phyloP scores from a whole-genome alignment of 2,329 filamentous ascomycete genomes.

The Pseudogymnoascus destructans region DNA sequence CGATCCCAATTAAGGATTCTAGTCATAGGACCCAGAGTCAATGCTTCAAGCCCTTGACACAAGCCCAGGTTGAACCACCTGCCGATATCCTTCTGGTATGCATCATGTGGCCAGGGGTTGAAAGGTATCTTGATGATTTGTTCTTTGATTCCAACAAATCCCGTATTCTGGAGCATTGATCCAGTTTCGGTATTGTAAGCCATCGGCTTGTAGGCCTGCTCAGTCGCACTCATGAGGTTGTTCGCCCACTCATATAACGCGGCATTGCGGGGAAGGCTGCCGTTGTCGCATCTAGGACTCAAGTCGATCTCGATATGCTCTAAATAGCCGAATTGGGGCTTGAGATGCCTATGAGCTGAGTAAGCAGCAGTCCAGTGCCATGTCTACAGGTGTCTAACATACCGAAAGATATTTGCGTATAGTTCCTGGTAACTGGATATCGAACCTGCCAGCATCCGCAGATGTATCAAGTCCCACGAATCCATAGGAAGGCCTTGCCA shows the following conservation, averaged over 20 bases:
- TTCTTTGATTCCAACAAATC: constrained; percentile 70
- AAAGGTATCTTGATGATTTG: constrained; percentile 55
- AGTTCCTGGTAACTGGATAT: constrained; percentile 63
- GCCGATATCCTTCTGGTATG: constrained; percentile 53
- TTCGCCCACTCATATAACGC: constrained; percentile 56
- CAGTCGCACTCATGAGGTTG: constrained; percentile 54
- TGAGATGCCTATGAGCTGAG: constrained; percentile 48
- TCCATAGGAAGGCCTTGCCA: constrained; percentile 42
- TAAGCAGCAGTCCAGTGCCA: constrained; percentile 1
- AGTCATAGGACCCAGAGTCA: constrained; percentile 62
- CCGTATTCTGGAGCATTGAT: constrained; percentile 49
- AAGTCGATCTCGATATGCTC: constrained; percentile 89
- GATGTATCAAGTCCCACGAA: constrained; percentile 58
- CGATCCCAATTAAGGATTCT: constrained; percentile 47
- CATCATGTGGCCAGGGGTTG: constrained; percentile 58
- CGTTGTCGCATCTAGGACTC: constrained; percentile 57
- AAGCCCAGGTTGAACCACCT: constrained; percentile 76
- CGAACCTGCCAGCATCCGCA: constrained; percentile 67
- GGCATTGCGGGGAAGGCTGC: constrained; percentile 43
- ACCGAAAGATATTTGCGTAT: constrained; percentile 59
- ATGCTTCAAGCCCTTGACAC: constrained; percentile 56
- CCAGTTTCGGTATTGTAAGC: constrained; percentile 48
- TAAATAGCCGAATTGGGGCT: constrained; percentile 59
- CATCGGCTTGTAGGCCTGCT: constrained; percentile 50
- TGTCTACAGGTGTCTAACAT: constrained; percentile 25